phyloP scores from a whole-genome alignment of 495 filamentous ascomycete species.

The Aspergillus incahuasiensis region DNA sequence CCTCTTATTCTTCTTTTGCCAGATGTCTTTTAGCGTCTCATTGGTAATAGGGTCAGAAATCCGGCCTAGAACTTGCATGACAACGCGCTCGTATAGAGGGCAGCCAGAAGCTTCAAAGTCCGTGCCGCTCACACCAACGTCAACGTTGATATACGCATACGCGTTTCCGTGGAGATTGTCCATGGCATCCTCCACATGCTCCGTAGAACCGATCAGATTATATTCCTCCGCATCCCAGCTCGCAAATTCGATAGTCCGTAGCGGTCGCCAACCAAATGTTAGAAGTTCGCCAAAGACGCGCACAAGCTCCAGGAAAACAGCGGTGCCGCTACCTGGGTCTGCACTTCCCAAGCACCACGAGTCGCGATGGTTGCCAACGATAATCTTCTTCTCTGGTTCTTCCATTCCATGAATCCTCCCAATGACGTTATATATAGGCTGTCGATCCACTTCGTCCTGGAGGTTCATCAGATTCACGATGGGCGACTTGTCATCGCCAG shows the following conservation, averaged over 20 bases:
- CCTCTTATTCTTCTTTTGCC: conserved; percentile 59
- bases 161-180: conserved; percentile 55
- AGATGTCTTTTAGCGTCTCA: conserved; percentile 66
- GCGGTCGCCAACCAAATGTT: conserved; percentile 77
- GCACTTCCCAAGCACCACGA: conserved; percentile 87
- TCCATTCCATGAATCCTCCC: conserved; percentile 79
- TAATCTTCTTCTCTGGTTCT: conserved; percentile 76
- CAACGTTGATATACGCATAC: conserved; percentile 89
- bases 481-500: conserved; percentile 71
- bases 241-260: conserved; percentile 87
- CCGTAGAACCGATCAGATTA: conserved; percentile 90
- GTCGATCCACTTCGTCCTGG: conserved; percentile 76
- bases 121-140: conserved; percentile 71
- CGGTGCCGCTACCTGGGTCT: conserved; percentile 84
- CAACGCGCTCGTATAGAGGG: conserved; percentile 67
- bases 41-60: conserved; percentile 69
- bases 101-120: conserved; percentile 72
- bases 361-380: conserved; percentile 92
- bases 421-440: conserved; percentile 86
- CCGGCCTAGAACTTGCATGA: conserved; percentile 67
- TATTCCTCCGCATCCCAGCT: conserved; percentile 95
- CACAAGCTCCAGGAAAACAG: conserved; percentile 82
- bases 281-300: conserved; percentile 74
- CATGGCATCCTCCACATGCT: conserved; percentile 75
- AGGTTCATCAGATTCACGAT: conserved; percentile 79